Evolutionary conservation across 2,329 filamentous ascomycete species (phyloP).

Genomic region (Trichophyton verrucosum): DNA sequence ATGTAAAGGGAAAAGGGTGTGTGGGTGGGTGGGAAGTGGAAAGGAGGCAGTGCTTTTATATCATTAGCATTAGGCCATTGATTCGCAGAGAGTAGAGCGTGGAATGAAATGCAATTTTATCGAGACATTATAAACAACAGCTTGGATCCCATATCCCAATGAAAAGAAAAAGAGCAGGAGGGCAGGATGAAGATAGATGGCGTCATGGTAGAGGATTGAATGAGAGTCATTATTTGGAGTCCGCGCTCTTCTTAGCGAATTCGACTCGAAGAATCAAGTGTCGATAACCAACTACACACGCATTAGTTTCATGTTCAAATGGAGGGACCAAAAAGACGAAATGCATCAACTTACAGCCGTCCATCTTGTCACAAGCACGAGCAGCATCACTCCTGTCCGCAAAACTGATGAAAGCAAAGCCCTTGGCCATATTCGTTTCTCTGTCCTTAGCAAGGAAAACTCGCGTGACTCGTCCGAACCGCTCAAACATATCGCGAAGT

Average conservation of each 20-base stretch:
- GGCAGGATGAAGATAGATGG: neutral
- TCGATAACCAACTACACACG: constrained; percentile 36
- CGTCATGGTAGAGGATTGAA: neutral
- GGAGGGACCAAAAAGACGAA: neutral
- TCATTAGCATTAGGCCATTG: constrained; percentile 1
- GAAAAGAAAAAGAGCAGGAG: neutral
- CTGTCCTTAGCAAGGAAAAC: constrained; percentile 97
- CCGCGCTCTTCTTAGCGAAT: constrained; percentile 36
- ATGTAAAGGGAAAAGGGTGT: neutral
- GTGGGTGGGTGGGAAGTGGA: neutral
- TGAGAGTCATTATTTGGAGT: neutral
- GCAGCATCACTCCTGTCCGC: constrained; percentile 80
- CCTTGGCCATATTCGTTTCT: constrained; percentile 91
- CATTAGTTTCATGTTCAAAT: constrained; percentile 8
- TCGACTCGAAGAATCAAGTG: constrained; percentile 42
- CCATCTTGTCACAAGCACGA: constrained; percentile 93
- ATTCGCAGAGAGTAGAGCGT: neutral
- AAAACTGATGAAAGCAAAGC: constrained; percentile 97
- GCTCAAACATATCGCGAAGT: constrained; percentile 93
- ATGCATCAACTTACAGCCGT: constrained; percentile 54
- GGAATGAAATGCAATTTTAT: constrained; percentile 8
- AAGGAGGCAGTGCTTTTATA: neutral
- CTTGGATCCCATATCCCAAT: constrained; percentile 1
- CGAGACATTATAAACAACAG: constrained; percentile 10
- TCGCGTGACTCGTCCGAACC: constrained; percentile 89